phyloP scores from a whole-genome alignment of 164 flowering plant genomes.

The Stephania japonica region DNA sequence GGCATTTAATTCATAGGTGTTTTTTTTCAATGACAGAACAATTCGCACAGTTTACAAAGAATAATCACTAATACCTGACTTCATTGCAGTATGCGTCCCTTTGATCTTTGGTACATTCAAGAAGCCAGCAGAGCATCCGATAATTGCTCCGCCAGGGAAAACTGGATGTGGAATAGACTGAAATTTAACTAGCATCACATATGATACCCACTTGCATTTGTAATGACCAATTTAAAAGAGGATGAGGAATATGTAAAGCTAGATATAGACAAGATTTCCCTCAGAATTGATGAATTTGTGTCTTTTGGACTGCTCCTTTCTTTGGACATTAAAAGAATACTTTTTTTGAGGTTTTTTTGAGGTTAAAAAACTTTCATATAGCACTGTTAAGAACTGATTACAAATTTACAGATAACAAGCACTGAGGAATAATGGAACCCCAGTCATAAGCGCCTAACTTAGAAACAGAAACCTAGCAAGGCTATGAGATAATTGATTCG shows the following conservation, averaged over 20 bases:
- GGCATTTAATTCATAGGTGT: not conserved
- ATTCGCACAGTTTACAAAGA: not conserved
- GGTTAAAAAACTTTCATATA: too few species aligned
- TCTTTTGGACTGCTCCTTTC: not conserved
- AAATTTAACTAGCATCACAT: slow-evolving; percentile 54
- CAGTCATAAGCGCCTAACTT: too few species aligned
- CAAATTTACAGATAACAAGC: too few species aligned
- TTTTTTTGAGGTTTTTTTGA: too few species aligned
- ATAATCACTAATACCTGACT: slow-evolving; percentile 54
- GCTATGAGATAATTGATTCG: too few species aligned
- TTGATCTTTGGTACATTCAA: slow-evolving; percentile 93
- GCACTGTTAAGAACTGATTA: too few species aligned
- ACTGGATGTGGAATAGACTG: slow-evolving; percentile 98
- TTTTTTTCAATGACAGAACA: not conserved
- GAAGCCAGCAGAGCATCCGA: slow-evolving; percentile 99
- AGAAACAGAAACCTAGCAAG: too few species aligned
- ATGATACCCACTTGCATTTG: slow-evolving; percentile 26
- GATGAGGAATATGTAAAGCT: not conserved
- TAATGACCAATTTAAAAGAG: not conserved
- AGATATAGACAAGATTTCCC: not conserved
- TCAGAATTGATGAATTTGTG: not conserved
- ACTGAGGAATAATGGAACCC: too few species aligned
- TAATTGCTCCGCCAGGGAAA: slow-evolving; percentile 96
- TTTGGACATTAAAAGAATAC: not conserved
- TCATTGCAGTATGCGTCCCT: slow-evolving; percentile 98